phyloP scores from a whole-genome alignment of 805 yeast genomes.

The Wickerhamomyces xylosicus region DNA sequence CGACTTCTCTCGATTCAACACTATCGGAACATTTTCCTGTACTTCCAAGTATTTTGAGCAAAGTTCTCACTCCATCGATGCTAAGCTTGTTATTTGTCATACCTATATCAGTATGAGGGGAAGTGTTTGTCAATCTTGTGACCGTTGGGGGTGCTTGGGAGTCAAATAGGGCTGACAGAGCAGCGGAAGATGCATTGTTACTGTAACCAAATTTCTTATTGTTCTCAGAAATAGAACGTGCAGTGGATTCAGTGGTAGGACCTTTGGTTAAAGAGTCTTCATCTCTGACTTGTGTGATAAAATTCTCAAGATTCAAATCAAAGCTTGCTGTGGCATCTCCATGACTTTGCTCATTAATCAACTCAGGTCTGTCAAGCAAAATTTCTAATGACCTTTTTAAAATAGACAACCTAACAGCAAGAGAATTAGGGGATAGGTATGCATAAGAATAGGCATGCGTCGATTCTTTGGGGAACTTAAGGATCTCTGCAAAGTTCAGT shows the following conservation, averaged over 20 bases:
- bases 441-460: conserved; percentile 83
- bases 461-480: conserved; percentile 66
- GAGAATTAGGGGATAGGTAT: conserved; percentile 68
- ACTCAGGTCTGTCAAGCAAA: conserved; percentile 29
- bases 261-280: conserved; percentile 5
- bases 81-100: conserved; percentile 1
- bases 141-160: conserved; percentile 1
- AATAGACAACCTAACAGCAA: conserved; percentile 66
- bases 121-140: too few relatives aligned
- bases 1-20: conserved; percentile 9
- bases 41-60: conserved; percentile 37
- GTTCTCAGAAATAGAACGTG: conserved; percentile 1
- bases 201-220: conserved; percentile 18
- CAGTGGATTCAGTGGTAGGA: neutral
- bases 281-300: conserved; percentile 14
- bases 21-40: neutral
- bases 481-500: conserved; percentile 31
- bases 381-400: conserved; percentile 70
- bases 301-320: conserved; percentile 17
- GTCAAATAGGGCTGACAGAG: conserved; percentile 24
- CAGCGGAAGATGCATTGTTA: conserved; percentile 31
- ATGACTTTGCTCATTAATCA: conserved; percentile 6
- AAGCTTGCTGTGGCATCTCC: conserved; percentile 3
- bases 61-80: conserved; percentile 27
- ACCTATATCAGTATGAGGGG: too few relatives aligned